These are phyloP conservation scores for Podospora bellae-mahoneyi DNA, from an alignment of 495 filamentous ascomycete genomes.

Conservation along the genomic window DNA sequence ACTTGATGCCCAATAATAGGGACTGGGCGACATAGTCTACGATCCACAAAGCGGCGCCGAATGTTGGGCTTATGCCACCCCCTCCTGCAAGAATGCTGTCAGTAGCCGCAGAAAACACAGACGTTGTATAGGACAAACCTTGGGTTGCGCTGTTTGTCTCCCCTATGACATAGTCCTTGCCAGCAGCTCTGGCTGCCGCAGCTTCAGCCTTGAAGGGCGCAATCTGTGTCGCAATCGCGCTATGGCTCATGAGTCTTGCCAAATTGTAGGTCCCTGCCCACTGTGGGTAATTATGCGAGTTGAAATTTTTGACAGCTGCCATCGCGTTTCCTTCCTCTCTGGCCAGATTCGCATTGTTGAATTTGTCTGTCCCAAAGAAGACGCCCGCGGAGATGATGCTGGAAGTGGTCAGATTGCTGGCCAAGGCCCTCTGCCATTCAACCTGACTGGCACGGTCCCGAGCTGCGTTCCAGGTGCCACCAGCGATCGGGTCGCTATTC, in stretches of 20 bases:
- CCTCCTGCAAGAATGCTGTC: not conserved
- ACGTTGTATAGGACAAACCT: not conserved
- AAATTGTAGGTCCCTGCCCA: slow-evolving; percentile 35
- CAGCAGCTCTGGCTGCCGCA: slow-evolving; percentile 40
- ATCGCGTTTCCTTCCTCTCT: slow-evolving; percentile 47
- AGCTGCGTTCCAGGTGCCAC: slow-evolving; percentile 52
- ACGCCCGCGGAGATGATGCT: slow-evolving; percentile 53
- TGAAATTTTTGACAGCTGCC: slow-evolving; percentile 52
- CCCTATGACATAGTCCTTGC: slow-evolving; percentile 55
- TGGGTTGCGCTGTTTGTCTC: slow-evolving; percentile 54
- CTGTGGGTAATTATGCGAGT: slow-evolving; percentile 60
- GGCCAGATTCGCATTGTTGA: slow-evolving; percentile 49
- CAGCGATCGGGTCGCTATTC: slow-evolving; percentile 51
- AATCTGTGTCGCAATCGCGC: slow-evolving; percentile 39
- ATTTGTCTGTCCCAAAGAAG: slow-evolving; percentile 35
- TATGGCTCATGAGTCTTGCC: slow-evolving; percentile 52
- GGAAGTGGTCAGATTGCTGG: slow-evolving; percentile 42
- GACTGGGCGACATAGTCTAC: slow-evolving; percentile 56
- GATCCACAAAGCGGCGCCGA: slow-evolving; percentile 59
- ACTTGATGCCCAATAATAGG: slow-evolving; percentile 44
- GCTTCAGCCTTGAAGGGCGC: slow-evolving; percentile 49
- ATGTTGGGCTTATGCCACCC: slow-evolving; percentile 55
- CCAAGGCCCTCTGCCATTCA: slow-evolving; percentile 52
- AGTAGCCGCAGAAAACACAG: not conserved
- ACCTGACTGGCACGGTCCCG: slow-evolving; percentile 54